Conservation (phyloP, 345 rosid genomes). For the Schrenkiella parvula region DNA sequence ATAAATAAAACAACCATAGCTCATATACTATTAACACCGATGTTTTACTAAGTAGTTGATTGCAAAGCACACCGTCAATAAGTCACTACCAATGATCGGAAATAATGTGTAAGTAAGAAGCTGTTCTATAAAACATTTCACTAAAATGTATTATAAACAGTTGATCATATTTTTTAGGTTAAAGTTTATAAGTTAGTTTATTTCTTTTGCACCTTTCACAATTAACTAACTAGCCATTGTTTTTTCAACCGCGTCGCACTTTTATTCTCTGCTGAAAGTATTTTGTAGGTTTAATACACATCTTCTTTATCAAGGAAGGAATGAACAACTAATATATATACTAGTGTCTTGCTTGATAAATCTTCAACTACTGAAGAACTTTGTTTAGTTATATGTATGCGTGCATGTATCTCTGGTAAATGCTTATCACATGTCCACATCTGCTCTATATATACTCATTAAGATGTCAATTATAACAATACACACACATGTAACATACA, state of each 20-base stretch:
- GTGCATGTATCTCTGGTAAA: slow-evolving; percentile 18
- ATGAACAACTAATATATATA: no score
- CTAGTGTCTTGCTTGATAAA: no score
- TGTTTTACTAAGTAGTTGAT: background rate
- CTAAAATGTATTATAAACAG: background rate
- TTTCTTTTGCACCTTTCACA: no score
- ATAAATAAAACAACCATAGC: background rate
- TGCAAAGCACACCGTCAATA: background rate
- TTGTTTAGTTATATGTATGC: background rate
- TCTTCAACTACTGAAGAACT: background rate
- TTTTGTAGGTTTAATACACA: no score
- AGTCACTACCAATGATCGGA: background rate
- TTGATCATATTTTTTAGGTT: no score
- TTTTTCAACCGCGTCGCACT: no score
- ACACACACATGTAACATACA: background rate
- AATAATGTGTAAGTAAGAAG: background rate
- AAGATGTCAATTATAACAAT: background rate
- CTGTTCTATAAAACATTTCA: background rate
- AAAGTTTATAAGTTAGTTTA: background rate
- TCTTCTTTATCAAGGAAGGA: no score
- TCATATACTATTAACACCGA: background rate
- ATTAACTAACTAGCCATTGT: no score
- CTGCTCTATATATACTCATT: slow-evolving; percentile 12
- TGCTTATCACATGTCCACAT: slow-evolving; percentile 18
- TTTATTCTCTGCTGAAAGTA: no score